phyloP scores from a whole-genome alignment of 176 grass and related monocot species.

The Secale cereale region DNA sequence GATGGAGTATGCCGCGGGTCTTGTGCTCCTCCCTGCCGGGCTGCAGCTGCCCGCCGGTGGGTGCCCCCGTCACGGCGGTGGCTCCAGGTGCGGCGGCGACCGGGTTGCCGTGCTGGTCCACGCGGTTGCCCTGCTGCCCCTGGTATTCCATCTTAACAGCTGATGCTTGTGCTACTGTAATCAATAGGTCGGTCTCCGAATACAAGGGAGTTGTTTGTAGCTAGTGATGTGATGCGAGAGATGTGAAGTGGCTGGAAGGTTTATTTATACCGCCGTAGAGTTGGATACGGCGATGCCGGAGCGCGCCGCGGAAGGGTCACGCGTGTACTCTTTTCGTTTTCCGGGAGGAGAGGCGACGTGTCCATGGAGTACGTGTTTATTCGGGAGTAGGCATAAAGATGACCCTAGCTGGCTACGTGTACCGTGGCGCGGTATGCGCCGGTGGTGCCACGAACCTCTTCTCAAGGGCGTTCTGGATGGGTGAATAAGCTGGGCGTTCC shows the following conservation, averaged over 20 bases:
- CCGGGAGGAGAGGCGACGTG: not conserved
- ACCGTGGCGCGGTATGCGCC: not conserved
- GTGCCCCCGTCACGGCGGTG: not conserved
- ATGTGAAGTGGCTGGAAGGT: not conserved
- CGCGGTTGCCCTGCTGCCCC: not conserved
- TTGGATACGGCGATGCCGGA: not conserved
- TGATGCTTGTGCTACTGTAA: too few species aligned
- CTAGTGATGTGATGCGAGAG: not conserved
- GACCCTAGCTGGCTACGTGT: not conserved
- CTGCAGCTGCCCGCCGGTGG: constrained; percentile 29
- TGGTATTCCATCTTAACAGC: constrained; percentile 4
- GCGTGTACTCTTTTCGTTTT: not conserved
- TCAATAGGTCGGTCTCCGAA: not conserved
- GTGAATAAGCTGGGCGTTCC: not conserved
- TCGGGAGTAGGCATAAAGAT: not conserved
- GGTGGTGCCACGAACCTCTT: not conserved
- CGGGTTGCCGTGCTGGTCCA: constrained; percentile 35
- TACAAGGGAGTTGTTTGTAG: not conserved
- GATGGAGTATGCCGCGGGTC: constrained; percentile 26
- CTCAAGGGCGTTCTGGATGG: not conserved
- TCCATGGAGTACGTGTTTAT: not conserved
- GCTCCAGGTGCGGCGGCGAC: not conserved
- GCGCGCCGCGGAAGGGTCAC: not conserved
- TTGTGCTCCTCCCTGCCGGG: constrained; percentile 16
- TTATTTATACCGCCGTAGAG: not conserved